Conservation (phyloP, 1,284 basidiomycete species). For the Cronartium ribicola region DNA sequence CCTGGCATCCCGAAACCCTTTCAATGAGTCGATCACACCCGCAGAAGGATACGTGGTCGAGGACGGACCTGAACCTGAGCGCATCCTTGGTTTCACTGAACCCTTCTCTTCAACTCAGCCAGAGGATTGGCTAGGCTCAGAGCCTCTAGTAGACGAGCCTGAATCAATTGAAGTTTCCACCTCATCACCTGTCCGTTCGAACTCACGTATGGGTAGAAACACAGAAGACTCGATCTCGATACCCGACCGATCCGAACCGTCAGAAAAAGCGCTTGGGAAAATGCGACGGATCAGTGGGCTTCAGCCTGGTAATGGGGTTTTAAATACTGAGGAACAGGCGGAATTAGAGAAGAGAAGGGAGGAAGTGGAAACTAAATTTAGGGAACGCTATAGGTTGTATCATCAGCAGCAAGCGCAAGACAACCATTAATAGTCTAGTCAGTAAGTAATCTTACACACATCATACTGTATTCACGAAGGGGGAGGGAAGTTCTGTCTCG, state of each 20-base stretch:
- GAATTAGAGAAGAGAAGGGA: neutral
- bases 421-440: no score
- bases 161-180: neutral
- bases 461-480: no score
- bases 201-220: neutral
- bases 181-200: no score
- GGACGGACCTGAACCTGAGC: no score
- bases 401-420: neutral
- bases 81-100: no score
- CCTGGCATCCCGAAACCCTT: neutral
- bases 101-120: neutral
- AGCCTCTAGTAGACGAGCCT: neutral
- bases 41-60: neutral
- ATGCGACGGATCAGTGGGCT: slow-evolving; percentile 20
- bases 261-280: slow-evolving; percentile 33
- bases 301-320: neutral
- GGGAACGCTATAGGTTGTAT: neutral
- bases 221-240: neutral
- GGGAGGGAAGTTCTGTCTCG: no score
- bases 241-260: slow-evolving; percentile 16
- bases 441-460: no score
- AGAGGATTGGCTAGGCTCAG: neutral
- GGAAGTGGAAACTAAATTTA: neutral
- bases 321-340: neutral
- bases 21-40: neutral